Evolutionary conservation across 208 protist genomes (phyloP).

Genomic region (Trichomonas gallinae): DNA sequence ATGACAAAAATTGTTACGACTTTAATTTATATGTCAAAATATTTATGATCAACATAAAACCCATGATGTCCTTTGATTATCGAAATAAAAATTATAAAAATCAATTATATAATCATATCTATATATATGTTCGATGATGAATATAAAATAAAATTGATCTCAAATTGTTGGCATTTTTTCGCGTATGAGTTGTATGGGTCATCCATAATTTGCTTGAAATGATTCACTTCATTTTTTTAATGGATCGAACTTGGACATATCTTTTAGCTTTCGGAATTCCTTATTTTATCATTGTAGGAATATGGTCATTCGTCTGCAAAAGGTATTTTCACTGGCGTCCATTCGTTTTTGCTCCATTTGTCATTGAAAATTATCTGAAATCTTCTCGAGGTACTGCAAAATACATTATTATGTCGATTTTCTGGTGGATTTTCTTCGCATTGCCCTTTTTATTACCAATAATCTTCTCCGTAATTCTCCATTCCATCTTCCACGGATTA

Average conservation of each 20-base stretch:
- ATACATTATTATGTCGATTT: not conserved
- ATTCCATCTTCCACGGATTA: not conserved
- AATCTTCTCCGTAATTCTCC: not conserved
- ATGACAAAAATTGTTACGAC: too few relatives aligned
- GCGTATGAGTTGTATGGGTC: too few relatives aligned
- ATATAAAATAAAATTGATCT: too few relatives aligned
- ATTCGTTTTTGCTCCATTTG: not conserved
- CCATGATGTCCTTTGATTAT: too few relatives aligned
- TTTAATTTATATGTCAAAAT: too few relatives aligned
- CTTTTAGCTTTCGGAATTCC: not conserved
- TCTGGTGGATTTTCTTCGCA: not conserved
- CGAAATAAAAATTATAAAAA: too few relatives aligned
- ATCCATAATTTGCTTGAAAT: too few relatives aligned
- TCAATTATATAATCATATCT: too few relatives aligned
- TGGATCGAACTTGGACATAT: not conserved
- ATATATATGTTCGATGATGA: too few relatives aligned
- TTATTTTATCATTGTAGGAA: not conserved
- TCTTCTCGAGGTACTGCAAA: not conserved
- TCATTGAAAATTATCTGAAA: not conserved
- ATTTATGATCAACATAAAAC: too few relatives aligned
- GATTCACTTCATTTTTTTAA: not conserved
- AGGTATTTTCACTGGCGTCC: not conserved
- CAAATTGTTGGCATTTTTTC: too few relatives aligned
- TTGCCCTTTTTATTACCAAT: not conserved
- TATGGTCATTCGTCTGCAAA: not conserved